These are phyloP conservation scores for Geotrichum histeridarum DNA, from an alignment of 1,139 yeast species.

Conservation along the genomic window DNA sequence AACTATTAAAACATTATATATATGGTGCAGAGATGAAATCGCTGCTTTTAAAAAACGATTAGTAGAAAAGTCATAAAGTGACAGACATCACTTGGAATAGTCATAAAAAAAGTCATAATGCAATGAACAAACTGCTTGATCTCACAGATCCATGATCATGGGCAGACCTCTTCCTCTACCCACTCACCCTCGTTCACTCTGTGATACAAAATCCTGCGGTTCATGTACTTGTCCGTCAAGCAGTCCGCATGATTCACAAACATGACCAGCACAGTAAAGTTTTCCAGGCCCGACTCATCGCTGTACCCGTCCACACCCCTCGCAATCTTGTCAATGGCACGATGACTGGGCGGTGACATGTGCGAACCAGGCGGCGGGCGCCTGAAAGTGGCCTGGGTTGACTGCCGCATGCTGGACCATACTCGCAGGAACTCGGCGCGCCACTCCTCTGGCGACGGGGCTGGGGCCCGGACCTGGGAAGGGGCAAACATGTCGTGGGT, in stretches of 20 bases:
- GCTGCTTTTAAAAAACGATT: no score
- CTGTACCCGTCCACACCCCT: constrained; percentile 82
- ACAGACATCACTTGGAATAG: no score
- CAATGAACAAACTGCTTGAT: not conserved
- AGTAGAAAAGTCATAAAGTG: no score
- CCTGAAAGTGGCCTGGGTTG: constrained; percentile 58
- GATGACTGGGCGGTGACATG: constrained; percentile 53
- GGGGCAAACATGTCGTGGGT: constrained; percentile 33
- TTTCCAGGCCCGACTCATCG: constrained; percentile 61
- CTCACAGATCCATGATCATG: constrained; percentile 31
- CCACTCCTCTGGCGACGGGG: constrained; percentile 66
- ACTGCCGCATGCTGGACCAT: constrained; percentile 58
- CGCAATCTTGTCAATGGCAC: constrained; percentile 60
- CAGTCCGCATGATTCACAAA: constrained; percentile 71
- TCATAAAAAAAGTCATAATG: not conserved
- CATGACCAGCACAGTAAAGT: constrained; percentile 65
- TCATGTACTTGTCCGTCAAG: constrained; percentile 44
- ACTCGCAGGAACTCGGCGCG: constrained; percentile 53
- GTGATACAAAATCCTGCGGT: constrained; percentile 30
- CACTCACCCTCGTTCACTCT: constrained; percentile 58
- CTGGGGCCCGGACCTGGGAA: constrained; percentile 53
- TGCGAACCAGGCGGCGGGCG: constrained; percentile 65
- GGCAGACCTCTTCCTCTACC: constrained; percentile 75
- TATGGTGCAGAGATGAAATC: no score
- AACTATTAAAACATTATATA: no score